Conservation (phyloP, 345 rosid species). For the Anacardium occidentale region DNA sequence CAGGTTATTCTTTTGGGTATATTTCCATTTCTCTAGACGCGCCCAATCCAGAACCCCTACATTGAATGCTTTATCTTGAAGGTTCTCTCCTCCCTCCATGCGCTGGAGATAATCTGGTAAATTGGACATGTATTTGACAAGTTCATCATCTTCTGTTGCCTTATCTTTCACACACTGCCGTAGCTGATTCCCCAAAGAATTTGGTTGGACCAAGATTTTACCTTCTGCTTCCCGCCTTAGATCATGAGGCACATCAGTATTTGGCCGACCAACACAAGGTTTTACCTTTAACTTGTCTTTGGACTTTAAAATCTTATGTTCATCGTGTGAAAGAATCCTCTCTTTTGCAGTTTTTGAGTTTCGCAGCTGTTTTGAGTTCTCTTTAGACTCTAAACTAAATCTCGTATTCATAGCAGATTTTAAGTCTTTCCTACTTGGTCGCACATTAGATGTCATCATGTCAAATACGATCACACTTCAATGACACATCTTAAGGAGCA, state of each 20-base stretch:
- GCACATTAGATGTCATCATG: slow-evolving; percentile 24
- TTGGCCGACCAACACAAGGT: slow-evolving; percentile 6
- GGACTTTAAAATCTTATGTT: slow-evolving; percentile 27
- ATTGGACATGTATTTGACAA: slow-evolving; percentile 74
- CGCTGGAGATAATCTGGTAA: slow-evolving; percentile 73
- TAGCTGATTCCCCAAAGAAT: slow-evolving; percentile 29
- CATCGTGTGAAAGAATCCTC: slow-evolving; percentile 24
- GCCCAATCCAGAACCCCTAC: slow-evolving; percentile 92
- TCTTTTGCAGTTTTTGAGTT: slow-evolving; percentile 41
- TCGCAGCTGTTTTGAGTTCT: slow-evolving; percentile 33
- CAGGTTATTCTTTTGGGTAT: slow-evolving; percentile 26
- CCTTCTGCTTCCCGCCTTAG: slow-evolving; percentile 20
- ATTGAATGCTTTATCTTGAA: slow-evolving; percentile 64
- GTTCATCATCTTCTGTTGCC: slow-evolving; percentile 52
- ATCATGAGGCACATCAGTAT: slow-evolving; percentile 22
- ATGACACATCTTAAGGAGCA: slow-evolving; percentile 8
- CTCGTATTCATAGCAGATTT: slow-evolving; percentile 29
- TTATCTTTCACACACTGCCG: slow-evolving; percentile 30
- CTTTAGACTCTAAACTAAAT: slow-evolving; percentile 35
- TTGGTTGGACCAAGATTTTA: slow-evolving; percentile 28
- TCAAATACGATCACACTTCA: slow-evolving; percentile 18
- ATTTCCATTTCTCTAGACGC: slow-evolving; percentile 64
- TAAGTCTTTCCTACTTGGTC: slow-evolving; percentile 21
- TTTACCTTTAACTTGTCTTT: slow-evolving; percentile 38
- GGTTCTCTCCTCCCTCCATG: slow-evolving; percentile 42